phyloP scores from a whole-genome alignment of 129 eudicot species.

The Erigeron canadensis region DNA sequence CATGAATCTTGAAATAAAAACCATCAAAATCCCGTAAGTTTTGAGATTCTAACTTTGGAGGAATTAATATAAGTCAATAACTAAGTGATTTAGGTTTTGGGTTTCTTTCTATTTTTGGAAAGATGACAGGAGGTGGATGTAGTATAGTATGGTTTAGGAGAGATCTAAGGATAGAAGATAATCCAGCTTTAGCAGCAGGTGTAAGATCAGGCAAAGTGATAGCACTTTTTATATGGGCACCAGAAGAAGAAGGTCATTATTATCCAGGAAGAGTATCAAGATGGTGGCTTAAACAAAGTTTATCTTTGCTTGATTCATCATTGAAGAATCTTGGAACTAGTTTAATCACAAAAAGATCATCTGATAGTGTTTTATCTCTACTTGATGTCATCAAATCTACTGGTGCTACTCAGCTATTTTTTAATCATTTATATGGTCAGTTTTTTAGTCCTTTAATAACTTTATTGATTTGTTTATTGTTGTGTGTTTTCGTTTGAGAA shows the following conservation, averaged over 20 bases:
- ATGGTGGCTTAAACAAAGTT: conserved; percentile 98
- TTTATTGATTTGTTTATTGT: conserved; percentile 8
- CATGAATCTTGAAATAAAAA: conserved; percentile 8
- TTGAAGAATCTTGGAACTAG: conserved; percentile 75
- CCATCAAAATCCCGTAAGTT: background rate
- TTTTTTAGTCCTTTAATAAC: background rate
- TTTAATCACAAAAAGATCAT: conserved; percentile 79
- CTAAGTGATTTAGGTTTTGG: background rate
- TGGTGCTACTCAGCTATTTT: conserved; percentile 86
- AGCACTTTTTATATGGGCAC: conserved; percentile 84
- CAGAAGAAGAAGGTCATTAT: conserved; percentile 94
- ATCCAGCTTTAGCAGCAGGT: conserved; percentile 91
- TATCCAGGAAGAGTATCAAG: conserved; percentile 96
- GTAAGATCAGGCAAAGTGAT: conserved; percentile 88
- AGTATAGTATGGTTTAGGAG: conserved; percentile 99
- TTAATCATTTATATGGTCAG: conserved; percentile 88
- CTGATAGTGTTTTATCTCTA: conserved; percentile 82
- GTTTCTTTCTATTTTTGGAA: background rate
- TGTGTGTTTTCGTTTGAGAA: background rate
- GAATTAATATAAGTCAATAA: background rate
- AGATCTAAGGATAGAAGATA: conserved; percentile 95
- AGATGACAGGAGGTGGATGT: conserved; percentile 59
- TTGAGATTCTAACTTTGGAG: too few relatives aligned
- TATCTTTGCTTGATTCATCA: conserved; percentile 73
- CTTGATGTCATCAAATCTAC: conserved; percentile 72